These are phyloP conservation scores for Suillus hirtellus DNA, from an alignment of 768 basidiomycete genomes.

Conservation along the genomic window DNA sequence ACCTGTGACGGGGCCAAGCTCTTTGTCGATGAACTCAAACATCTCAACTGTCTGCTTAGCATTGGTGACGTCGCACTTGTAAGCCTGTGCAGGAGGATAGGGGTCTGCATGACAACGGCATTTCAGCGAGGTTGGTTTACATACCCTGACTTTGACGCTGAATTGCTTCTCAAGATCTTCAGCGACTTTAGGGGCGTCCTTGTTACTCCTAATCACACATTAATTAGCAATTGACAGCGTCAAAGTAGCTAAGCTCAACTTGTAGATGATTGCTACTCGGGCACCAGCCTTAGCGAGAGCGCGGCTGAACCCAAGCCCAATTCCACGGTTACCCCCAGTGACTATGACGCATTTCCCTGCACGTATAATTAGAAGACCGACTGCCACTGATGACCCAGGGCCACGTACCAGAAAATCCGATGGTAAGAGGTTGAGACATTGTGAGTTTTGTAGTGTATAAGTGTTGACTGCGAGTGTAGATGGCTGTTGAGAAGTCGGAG, in stretches of 20 bases:
- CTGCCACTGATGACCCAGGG: not conserved
- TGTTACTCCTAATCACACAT: slow-evolving; percentile 39
- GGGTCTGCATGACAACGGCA: not conserved
- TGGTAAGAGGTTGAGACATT: not conserved
- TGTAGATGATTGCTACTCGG: slow-evolving; percentile 64
- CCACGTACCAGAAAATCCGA: not conserved
- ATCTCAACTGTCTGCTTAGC: slow-evolving; percentile 42
- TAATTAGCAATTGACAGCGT: not conserved
- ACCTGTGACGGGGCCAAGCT: slow-evolving; percentile 50
- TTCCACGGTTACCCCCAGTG: slow-evolving; percentile 64
- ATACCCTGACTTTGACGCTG: slow-evolving; percentile 41
- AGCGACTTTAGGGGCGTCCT: slow-evolving; percentile 50
- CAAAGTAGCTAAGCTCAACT: slow-evolving; percentile 26
- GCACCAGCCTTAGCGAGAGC: slow-evolving; percentile 57
- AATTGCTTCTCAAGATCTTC: slow-evolving; percentile 48
- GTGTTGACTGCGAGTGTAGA: not conserved
- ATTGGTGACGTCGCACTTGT: slow-evolving; percentile 61
- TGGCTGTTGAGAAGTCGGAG: not conserved
- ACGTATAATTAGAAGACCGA: not conserved
- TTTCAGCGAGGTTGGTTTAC: not conserved
- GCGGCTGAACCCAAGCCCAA: slow-evolving; percentile 54
- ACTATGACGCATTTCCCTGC: slow-evolving; percentile 53
- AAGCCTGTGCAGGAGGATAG: slow-evolving; percentile 43
- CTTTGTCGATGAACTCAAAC: slow-evolving; percentile 48
- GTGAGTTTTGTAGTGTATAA: not conserved